Evolutionary conservation across 192 early-diverging fungal species (phyloP).

Genomic region (Phycomyces nitens): DNA sequence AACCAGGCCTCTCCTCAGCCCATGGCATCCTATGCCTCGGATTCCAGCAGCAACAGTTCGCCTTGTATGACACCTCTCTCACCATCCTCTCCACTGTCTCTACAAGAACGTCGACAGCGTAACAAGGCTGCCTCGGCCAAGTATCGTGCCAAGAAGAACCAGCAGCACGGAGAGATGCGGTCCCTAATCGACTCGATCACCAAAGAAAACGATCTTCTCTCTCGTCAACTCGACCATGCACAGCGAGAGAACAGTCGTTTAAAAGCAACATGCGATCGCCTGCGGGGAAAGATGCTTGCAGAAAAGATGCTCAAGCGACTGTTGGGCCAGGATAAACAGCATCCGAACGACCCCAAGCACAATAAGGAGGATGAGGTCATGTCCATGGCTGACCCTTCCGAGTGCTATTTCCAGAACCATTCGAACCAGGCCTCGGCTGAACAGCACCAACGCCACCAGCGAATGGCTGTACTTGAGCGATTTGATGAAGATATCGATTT

Average conservation of each 20-base stretch:
- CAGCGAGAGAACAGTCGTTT: constrained; percentile 41
- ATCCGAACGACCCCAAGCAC: background rate
- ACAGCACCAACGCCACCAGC: background rate
- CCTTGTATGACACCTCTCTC: constrained; percentile 1
- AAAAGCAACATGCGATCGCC: constrained; percentile 41
- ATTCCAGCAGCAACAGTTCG: background rate
- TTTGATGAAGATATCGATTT: constrained; percentile 16
- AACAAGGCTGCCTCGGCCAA: constrained; percentile 59
- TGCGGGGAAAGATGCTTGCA: constrained; percentile 45
- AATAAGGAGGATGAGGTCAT: background rate
- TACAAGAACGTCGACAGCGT: constrained; percentile 47
- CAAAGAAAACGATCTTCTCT: constrained; percentile 42
- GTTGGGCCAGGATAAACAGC: constrained; percentile 3
- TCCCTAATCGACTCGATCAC: constrained; percentile 32
- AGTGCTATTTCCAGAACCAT: background rate
- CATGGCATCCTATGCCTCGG: background rate
- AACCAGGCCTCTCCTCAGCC: background rate
- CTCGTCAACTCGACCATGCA: constrained; percentile 42
- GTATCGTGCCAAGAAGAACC: constrained; percentile 55
- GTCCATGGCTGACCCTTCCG: background rate
- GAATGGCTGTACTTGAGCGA: background rate
- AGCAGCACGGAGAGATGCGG: constrained; percentile 52
- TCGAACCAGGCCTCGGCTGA: background rate
- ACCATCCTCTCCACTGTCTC: constrained; percentile 33
- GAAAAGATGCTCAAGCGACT: constrained; percentile 51